Evolutionary conservation across 1,139 yeast genomes (phyloP).

Genomic region (Suhomyces panamericanus): DNA sequence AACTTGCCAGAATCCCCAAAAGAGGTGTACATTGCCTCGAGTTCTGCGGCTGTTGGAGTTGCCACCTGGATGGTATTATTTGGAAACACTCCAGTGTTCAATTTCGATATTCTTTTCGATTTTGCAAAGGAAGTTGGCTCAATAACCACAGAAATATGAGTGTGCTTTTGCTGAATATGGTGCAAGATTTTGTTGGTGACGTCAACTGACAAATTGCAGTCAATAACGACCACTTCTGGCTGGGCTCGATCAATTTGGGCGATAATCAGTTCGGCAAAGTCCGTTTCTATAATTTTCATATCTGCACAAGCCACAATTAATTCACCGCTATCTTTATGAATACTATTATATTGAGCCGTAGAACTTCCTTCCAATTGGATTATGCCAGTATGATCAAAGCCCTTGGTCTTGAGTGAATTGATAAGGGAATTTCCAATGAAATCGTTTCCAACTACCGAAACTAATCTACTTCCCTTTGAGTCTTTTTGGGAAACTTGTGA

Average conservation of each 20-base stretch:
- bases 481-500: conserved; percentile 13
- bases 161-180: conserved; percentile 15
- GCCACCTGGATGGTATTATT: conserved; percentile 40
- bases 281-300: conserved; percentile 64
- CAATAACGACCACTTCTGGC: conserved; percentile 57
- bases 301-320: conserved; percentile 80
- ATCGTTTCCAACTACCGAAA: conserved; percentile 65
- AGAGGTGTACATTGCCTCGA: conserved; percentile 52
- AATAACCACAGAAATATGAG: conserved; percentile 42
- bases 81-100: conserved; percentile 31
- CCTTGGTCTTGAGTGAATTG: conserved; percentile 22
- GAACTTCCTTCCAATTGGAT: conserved; percentile 19
- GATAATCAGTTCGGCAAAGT: conserved; percentile 41
- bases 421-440: conserved; percentile 48
- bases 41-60: conserved; percentile 71
- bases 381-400: conserved; percentile 47
- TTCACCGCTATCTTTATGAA: conserved; percentile 63
- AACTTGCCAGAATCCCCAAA: conserved; percentile 52
- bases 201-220: conserved; percentile 61
- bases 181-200: conserved; percentile 42
- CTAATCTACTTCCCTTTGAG: conserved; percentile 33
- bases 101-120: conserved; percentile 40
- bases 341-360: conserved; percentile 75
- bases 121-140: conserved; percentile 81
- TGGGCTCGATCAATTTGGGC: conserved; percentile 29